Base-by-base conservation (phyloP, 2,329 filamentous ascomycete species). In the Zarea fungicola region DNA sequence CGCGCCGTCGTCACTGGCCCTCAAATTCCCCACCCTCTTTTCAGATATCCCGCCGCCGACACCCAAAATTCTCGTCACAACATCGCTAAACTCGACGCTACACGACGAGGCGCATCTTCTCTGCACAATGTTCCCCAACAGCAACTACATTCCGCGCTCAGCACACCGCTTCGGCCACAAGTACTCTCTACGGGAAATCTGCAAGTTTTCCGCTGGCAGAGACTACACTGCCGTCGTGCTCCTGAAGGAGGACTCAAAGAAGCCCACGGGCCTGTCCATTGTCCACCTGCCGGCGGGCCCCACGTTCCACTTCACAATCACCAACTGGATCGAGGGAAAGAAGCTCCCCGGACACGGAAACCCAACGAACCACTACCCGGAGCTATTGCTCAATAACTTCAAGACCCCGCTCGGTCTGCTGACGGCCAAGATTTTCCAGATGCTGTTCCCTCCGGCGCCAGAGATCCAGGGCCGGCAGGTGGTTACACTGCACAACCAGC, bases 361-460 rank as follows among this genome's bases (percentile, higher is more conserved):
- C 56, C 81, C 90, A 0, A 96, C 92, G 1, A 86, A 88, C 42
- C 91, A 96, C 69, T 89, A 89, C 62, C 90, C 91, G 1, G 92
- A 96, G 68, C 75, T 96, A 78, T 65, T 95, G 29, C 76, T 96
- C 44, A 97, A 97, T 69, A 92, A 93, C 64, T 99, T 99, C 75
- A 86, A 87, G 60, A 99, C 93, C 0, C 89, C 92, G 0, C 77
- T 99, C 2, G 93, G 93, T 69, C 75, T 96, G 9, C 73, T 97
- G 32, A 89, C 91, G 0, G 92, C 91, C 8, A 84, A 89, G 60
- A 73, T 96, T 1, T 93, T 99, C 72, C 62, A 65, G 55, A 67
- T 64, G 10, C 55, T 72, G 40, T 71, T 71, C 67, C 93, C 92
- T 0, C 80, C 84, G 0, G 80, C 82, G 36, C 92, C 93, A 0